phyloP scores from a whole-genome alignment of 805 yeast species.

The Blastobotrys attinorum region DNA sequence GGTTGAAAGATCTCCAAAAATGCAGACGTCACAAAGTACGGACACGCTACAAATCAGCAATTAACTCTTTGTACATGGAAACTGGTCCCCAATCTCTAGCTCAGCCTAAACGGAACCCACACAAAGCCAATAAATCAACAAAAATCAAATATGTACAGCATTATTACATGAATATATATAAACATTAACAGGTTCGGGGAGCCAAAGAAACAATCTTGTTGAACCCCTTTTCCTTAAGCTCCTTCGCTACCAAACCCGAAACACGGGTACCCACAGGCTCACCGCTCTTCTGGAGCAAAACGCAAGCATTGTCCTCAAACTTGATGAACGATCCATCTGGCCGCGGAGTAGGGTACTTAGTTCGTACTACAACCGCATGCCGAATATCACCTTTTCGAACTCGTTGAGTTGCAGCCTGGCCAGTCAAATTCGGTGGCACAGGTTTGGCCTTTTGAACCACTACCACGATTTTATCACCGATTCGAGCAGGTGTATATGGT shows the following conservation, averaged over 20 bases:
- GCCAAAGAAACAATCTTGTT: conserved; percentile 86
- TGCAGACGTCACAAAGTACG: no score
- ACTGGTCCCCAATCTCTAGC: no score
- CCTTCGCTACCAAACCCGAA: conserved; percentile 83
- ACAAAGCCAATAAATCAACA: no score
- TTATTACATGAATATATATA: conserved; percentile 17
- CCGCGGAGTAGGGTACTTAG: conserved; percentile 70
- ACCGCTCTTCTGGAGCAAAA: conserved; percentile 79
- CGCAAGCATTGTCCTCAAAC: conserved; percentile 97
- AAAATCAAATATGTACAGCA: conserved; percentile 5
- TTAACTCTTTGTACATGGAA: no score
- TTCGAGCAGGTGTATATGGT: conserved; percentile 71
- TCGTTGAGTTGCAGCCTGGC: conserved; percentile 57
- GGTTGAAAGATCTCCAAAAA: no score
- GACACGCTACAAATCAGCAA: no score
- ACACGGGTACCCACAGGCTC: conserved; percentile 96
- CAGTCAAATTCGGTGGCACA: conserved; percentile 58
- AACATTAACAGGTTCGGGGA: conserved; percentile 58
- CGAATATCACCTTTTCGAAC: conserved; percentile 94
- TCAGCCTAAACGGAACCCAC: no score
- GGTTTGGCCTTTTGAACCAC: conserved; percentile 91
- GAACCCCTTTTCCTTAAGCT: conserved; percentile 72
- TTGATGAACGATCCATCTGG: conserved; percentile 79
- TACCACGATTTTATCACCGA: conserved; percentile 85
- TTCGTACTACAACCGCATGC: conserved; percentile 91